A percentile compares a stretch with the other conserved stretches of the same genome.
These are phyloP conservation scores for Leccinum laetum DNA, from an alignment of 1,284 basidiomycete species.

Conservation along the genomic window DNA sequence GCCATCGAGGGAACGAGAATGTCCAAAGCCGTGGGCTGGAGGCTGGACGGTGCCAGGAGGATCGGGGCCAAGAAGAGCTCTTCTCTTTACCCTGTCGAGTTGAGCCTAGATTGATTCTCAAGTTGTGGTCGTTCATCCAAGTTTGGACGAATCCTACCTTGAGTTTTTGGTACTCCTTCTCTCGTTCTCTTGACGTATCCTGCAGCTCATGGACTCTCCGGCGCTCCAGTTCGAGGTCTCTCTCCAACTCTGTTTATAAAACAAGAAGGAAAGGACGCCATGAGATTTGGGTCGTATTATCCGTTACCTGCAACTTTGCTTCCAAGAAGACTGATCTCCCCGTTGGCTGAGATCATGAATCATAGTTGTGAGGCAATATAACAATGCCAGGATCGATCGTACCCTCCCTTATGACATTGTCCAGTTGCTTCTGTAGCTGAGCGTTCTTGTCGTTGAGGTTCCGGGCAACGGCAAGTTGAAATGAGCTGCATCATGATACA, in stretches of 20 bases:
- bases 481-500: constrained; percentile 50
- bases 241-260: constrained; percentile 58
- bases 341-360: constrained; percentile 53
- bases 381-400: constrained; percentile 3
- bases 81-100: constrained; percentile 81
- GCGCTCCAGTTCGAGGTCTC: constrained; percentile 76
- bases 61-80: constrained; percentile 55
- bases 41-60: constrained; percentile 19
- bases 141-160: constrained; percentile 47
- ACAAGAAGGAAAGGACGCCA: constrained; percentile 3
- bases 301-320: constrained; percentile 61
- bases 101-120: constrained; percentile 46
- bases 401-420: constrained; percentile 82
- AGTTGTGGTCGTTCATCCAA: constrained; percentile 28
- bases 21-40: constrained; percentile 12
- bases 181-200: constrained; percentile 70
- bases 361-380: constrained; percentile 3
- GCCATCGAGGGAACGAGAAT: constrained; percentile 20
- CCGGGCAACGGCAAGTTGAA: constrained; percentile 77
- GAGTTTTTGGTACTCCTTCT: constrained; percentile 85
- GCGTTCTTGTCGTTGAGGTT: constrained; percentile 79
- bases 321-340: constrained; percentile 70
- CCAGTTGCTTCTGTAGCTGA: constrained; percentile 78
- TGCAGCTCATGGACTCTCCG: constrained; percentile 71
- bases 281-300: background rate